Evolutionary conservation across 352 stramenopile species (phyloP), one percentile per base, ranked within the genome.

Genomic region (Thalassiosira mediterranea): DNA sequence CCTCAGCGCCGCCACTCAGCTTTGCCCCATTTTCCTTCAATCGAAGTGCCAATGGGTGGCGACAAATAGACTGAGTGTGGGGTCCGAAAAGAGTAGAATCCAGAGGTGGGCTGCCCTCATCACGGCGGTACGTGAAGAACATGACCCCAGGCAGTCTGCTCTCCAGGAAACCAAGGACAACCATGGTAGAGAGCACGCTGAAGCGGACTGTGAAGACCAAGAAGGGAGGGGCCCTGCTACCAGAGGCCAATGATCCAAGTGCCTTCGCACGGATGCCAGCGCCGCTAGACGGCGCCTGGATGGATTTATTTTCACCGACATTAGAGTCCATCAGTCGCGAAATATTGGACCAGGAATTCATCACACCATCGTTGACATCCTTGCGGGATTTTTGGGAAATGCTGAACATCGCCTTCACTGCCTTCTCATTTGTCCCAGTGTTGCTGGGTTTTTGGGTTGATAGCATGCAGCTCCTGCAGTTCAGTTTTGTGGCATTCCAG

Each of bases 141-240:
- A 87, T 81, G 28, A 93, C 61, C 13, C 86, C 88, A 38, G 84
- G 79, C 7, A 91, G 60, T 29, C 82, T 49, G 52, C 72, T 85
- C 60, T 93, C 88, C 11, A 93, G 48, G 70, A 91, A 91, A 54
- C 83, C 80, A 32, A 93, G 70, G 11, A 88, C 85, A 51, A 88
- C 84, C 59, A 83, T 84, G 0, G 88, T 90, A 13, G 86, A 90
- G 47, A 76, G 46, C 4, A 89, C 83, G 4, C 82, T 80, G 68
- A 90, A 91, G 54, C 77, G 60, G 5, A 88, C 63, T 47, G 79
- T 89, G 60, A 88, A 89, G 0, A 88, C 57, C 7, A 76, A 81
- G 65, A 83, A 88, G 3, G 82, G 76, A n/a, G n/a, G n/a, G n/a
- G n/a, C n/a, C n/a, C n/a, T n/a, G n/a, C n/a, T n/a, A n/a, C n/a